phyloP scores from a whole-genome alignment of 805 yeast species.

The Geotrichum ghanense region DNA sequence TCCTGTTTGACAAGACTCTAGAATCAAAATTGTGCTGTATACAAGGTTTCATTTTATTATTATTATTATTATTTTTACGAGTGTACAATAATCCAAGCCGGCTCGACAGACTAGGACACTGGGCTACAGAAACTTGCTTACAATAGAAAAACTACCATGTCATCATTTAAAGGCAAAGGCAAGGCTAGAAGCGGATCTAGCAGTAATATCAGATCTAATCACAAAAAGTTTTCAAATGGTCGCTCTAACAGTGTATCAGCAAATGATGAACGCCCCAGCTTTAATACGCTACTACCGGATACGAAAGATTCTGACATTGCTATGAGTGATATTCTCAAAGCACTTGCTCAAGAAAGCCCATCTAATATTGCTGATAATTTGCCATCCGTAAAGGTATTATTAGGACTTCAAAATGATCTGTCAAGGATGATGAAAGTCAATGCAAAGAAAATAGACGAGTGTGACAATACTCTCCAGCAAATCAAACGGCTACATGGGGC shows the following conservation, averaged over 20 bases:
- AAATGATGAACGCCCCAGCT: neutral
- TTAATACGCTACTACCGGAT: neutral
- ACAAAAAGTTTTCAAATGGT: neutral
- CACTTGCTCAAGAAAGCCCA: neutral
- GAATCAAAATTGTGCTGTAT: too few relatives aligned
- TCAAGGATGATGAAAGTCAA: neutral
- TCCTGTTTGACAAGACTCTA: too few relatives aligned
- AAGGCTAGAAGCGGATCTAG: neutral
- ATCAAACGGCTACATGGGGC: neutral
- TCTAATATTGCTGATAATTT: neutral
- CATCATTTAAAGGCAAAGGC: neutral
- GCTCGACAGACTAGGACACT: neutral
- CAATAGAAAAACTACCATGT: too few relatives aligned
- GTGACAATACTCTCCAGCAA: neutral
- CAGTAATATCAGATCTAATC: neutral
- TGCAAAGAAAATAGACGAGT: neutral
- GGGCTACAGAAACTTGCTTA: too few relatives aligned
- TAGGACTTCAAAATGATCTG: conserved; percentile 1
- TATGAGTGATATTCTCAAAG: neutral
- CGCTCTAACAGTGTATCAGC: neutral
- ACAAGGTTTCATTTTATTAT: neutral
- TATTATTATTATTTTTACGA: too few relatives aligned
- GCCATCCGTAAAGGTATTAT: neutral
- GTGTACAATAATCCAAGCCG: neutral
- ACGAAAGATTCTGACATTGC: neutral